Evolutionary conservation across 192 early-diverging fungal species (phyloP).

Genomic region (Mortierella claussenii): DNA sequence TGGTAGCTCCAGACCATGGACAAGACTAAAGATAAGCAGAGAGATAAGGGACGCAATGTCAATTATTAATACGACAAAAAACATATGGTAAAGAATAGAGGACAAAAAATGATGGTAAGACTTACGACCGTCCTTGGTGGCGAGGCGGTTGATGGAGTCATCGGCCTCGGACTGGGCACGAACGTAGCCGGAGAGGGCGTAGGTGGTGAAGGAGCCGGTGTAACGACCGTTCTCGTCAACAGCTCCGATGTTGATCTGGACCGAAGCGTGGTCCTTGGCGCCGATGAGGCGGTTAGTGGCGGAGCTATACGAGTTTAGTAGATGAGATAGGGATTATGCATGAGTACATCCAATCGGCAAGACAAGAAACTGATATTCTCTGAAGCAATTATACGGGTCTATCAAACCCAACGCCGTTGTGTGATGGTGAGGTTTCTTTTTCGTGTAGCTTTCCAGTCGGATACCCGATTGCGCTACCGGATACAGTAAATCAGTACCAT

Average conservation of each 20-base stretch:
- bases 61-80: too few species aligned
- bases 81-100: not conserved
- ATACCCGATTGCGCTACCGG: too few species aligned
- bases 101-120: not conserved
- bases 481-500: too few species aligned
- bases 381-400: too few species aligned
- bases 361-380: too few species aligned
- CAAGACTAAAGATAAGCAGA: constrained; percentile 55
- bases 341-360: too few species aligned
- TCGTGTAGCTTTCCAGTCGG: too few species aligned
- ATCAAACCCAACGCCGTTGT: too few species aligned
- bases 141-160: constrained; percentile 97
- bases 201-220: constrained; percentile 83
- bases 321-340: not conserved
- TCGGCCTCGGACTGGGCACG: constrained; percentile 91
- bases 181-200: constrained; percentile 93
- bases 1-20: constrained; percentile 83
- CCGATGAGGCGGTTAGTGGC: constrained; percentile 98
- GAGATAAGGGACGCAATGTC: too few species aligned
- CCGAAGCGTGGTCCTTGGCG: constrained; percentile 98
- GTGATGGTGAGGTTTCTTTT: too few species aligned
- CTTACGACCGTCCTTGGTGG: constrained; percentile 76
- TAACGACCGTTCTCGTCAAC: constrained; percentile 87
- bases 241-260: constrained; percentile 97
- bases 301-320: constrained; percentile 67